Evolutionary conservation across 345 rosid species (phyloP).

Genomic region (Barbarea vulgaris): DNA sequence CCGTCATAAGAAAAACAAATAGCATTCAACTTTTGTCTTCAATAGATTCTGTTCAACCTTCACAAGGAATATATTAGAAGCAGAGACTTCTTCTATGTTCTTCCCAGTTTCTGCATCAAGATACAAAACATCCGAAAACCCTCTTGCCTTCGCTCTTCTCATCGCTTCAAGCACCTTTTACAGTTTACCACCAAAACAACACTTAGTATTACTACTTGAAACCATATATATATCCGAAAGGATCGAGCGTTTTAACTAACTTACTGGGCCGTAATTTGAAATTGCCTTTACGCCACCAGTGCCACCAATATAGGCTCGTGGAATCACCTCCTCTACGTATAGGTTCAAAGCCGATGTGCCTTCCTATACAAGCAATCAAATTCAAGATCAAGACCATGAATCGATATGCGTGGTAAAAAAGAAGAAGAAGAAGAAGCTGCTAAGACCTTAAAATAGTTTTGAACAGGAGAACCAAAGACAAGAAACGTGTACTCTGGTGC

Average conservation of each 20-base stretch:
- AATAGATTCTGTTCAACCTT: conserved; percentile 49
- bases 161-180: conserved; percentile 68
- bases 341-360: conserved; percentile 61
- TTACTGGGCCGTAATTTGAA: conserved; percentile 72
- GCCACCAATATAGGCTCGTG: conserved; percentile 68
- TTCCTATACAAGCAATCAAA: conserved; percentile 44
- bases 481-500: conserved; percentile 80
- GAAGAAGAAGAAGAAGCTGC: not conserved
- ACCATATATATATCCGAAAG: not conserved
- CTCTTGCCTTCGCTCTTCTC: conserved; percentile 65
- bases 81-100: conserved; percentile 81
- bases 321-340: conserved; percentile 57
- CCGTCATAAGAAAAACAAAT: not conserved
- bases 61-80: conserved; percentile 77
- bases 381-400: conserved; percentile 13
- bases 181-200: not conserved
- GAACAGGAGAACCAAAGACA: conserved; percentile 75
- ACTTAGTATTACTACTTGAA: not conserved
- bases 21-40: not conserved
- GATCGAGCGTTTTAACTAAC: conserved; percentile 36
- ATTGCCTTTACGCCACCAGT: conserved; percentile 71
- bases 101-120: conserved; percentile 71
- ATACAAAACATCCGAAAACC: conserved; percentile 82
- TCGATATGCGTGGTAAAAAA: not conserved
- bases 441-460: conserved; percentile 75